Conservation (phyloP, 208 protist genomes). For the Crithidia mellificae region DNA sequence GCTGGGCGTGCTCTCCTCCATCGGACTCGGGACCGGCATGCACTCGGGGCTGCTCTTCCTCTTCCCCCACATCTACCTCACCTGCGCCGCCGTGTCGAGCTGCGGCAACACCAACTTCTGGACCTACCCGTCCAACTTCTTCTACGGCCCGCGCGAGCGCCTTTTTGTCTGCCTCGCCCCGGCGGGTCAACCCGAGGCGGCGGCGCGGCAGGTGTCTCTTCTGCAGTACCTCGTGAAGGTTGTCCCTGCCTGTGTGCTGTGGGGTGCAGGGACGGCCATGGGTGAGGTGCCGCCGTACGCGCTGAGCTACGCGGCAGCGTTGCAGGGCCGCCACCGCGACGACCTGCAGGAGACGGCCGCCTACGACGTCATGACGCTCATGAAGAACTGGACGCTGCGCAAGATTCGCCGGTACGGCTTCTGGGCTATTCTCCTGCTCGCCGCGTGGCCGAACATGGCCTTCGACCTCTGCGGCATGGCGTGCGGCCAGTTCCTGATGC, state of each 20-base stretch:
- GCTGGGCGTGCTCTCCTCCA: slow-evolving; percentile 90
- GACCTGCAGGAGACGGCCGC: slow-evolving; percentile 37
- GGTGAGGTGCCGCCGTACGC: slow-evolving; percentile 97
- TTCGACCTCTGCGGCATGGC: slow-evolving; percentile 97
- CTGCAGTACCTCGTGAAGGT: slow-evolving; percentile 69
- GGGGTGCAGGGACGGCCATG: slow-evolving; percentile 95
- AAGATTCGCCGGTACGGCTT: slow-evolving; percentile 91
- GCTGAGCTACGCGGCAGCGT: slow-evolving; percentile 89
- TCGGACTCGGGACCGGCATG: slow-evolving; percentile 94
- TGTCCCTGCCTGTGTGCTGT: slow-evolving; percentile 85
- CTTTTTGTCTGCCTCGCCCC: slow-evolving; percentile 68
- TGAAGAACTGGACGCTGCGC: slow-evolving; percentile 80
- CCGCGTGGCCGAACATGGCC: slow-evolving; percentile 96
- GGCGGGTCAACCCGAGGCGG: slow-evolving; percentile 5
- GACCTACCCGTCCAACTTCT: slow-evolving; percentile 83
- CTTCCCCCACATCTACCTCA: slow-evolving; percentile 94
- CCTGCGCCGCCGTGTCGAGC: slow-evolving; percentile 78
- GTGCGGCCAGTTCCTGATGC: slow-evolving; percentile 96
- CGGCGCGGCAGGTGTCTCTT: slow-evolving; percentile 20
- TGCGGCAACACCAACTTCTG: slow-evolving; percentile 90
- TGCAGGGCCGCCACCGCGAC: slow-evolving; percentile 56
- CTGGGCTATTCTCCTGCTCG: slow-evolving; percentile 93
- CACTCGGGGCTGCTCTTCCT: slow-evolving; percentile 96
- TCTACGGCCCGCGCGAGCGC: slow-evolving; percentile 77
- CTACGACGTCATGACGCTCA: slow-evolving; percentile 73